Evolutionary conservation across 768 basidiomycete species (phyloP), one percentile per base, ranked within the genome.

Genomic region (Termitomyces sp.): DNA sequence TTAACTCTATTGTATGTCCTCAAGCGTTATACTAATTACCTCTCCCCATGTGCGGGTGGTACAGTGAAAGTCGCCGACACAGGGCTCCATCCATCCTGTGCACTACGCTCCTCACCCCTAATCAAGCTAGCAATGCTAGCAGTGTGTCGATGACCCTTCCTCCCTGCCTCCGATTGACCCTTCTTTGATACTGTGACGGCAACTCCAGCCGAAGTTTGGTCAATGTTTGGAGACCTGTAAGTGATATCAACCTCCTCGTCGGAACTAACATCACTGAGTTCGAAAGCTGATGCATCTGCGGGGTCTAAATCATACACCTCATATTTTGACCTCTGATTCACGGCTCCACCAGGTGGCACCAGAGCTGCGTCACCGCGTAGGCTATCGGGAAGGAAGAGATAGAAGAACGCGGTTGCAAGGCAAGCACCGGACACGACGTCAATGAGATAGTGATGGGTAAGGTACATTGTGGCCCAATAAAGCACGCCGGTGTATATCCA

Each of bases 401-500:
- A 98, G 81, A 98, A 98, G 69, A 85, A 88, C 20, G 84, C 82
- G 42, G 89, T 88, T 51, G 96, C 89, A 64, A 99, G 83, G 71
- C 95, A 96, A 0, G 91, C 92, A 14, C 97, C 97, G 10, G 88
- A 92, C 53, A 94, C 92, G 71, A 98, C 92, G 71, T 99, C 97
- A 76, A 99, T 95, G 70, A 99, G 89, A 80, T 98, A 98, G 77
- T 98, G 96, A 74, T 97, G 94, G 4, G 92, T 93, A 68, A 96
- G 89, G 79, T 96, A 98, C 96, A 98, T 98, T 29, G 96, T 98
- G 10, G 92, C 88, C 97, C 97, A 99, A 73, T 96, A 98, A 4
- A 99, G 83, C 17, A 92, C 76, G 6, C 84, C 86, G 2, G 87
- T 88, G 74, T 98, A 99, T 1, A 75, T 78, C 92, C 94, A 98